Percentiles rank a stretch among this genome's conserved stretches.
Evolutionary conservation across 495 filamentous ascomycete genomes (phyloP).

Genomic region (Trichoderma reesei): DNA sequence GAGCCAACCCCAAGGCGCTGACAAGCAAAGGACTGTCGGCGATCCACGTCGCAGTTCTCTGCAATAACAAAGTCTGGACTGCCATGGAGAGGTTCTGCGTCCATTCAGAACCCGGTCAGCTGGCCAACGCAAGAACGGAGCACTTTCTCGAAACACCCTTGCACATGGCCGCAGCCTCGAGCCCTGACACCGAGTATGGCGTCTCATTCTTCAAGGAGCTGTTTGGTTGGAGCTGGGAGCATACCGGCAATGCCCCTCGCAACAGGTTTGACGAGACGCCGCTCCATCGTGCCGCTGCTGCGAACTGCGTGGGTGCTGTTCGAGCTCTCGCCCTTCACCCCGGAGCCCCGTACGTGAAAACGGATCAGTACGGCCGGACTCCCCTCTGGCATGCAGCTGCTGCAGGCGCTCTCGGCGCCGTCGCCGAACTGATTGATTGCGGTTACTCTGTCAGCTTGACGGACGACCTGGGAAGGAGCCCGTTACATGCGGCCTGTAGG

Average conservation of each 20-base stretch:
- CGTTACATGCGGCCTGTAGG: neutral
- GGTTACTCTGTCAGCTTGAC: neutral
- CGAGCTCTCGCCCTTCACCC: neutral
- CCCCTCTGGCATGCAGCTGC: neutral
- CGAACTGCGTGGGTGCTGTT: neutral
- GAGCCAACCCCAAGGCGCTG: neutral
- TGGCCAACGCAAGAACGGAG: neutral
- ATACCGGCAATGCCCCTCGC: neutral
- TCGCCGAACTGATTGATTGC: neutral
- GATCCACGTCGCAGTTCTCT: neutral
- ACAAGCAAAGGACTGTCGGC: neutral
- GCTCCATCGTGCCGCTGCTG: neutral
- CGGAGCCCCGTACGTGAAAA: neutral
- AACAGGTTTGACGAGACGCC: neutral
- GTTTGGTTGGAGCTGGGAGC: neutral
- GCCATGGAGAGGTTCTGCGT: neutral
- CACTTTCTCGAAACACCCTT: neutral
- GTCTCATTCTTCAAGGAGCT: neutral
- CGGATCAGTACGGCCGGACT: neutral
- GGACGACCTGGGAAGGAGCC: neutral
- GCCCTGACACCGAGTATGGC: neutral
- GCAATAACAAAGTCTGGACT: neutral
- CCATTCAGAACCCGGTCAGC: neutral
- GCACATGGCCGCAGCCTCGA: neutral
- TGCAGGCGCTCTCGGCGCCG: neutral